Percentiles rank a stretch among this genome's conserved stretches.
Conservation (phyloP, 192 early-diverging fungal genomes). For the Backusella sp. region DNA sequence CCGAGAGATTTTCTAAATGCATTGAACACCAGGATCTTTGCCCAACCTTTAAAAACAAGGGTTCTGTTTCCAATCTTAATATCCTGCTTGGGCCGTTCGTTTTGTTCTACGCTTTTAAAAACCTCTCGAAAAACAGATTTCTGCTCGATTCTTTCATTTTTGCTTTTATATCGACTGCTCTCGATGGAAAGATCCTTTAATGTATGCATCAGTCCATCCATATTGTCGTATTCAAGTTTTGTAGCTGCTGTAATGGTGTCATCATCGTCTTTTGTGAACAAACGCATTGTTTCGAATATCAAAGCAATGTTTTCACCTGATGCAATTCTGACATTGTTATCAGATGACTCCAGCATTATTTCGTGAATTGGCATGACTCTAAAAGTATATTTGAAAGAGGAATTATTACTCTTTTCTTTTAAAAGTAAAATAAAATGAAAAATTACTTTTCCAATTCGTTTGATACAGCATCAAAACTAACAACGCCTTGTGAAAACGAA, state of each 20-base stretch:
- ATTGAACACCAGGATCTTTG: constrained; percentile 18
- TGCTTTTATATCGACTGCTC: constrained; percentile 52
- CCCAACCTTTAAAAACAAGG: constrained; percentile 58
- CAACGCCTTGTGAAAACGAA: constrained; percentile 20
- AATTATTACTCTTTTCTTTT: not conserved
- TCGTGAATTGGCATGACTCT: constrained; percentile 50
- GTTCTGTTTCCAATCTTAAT: constrained; percentile 47
- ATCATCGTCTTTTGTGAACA: constrained; percentile 3
- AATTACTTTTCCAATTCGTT: constrained; percentile 36
- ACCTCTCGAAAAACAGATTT: constrained; percentile 67
- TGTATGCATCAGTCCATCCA: constrained; percentile 57
- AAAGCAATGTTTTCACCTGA: constrained; percentile 74
- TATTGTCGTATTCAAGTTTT: constrained; percentile 50
- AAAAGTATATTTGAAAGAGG: constrained; percentile 3
- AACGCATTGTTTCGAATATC: constrained; percentile 59
- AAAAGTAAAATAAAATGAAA: not conserved
- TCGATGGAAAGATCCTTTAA: constrained; percentile 57
- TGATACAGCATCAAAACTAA: constrained; percentile 28
- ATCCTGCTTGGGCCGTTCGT: constrained; percentile 49
- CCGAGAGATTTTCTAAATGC: constrained; percentile 20
- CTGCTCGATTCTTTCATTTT: constrained; percentile 55
- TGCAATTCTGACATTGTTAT: constrained; percentile 66
- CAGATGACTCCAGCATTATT: constrained; percentile 53
- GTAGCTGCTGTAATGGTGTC: not conserved
- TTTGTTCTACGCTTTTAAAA: constrained; percentile 55